Evolutionary conservation across 2,329 filamentous ascomycete genomes (phyloP), one percentile per base, ranked within the genome.

Genomic region (Immersiporthe knoxdaviesiana): DNA sequence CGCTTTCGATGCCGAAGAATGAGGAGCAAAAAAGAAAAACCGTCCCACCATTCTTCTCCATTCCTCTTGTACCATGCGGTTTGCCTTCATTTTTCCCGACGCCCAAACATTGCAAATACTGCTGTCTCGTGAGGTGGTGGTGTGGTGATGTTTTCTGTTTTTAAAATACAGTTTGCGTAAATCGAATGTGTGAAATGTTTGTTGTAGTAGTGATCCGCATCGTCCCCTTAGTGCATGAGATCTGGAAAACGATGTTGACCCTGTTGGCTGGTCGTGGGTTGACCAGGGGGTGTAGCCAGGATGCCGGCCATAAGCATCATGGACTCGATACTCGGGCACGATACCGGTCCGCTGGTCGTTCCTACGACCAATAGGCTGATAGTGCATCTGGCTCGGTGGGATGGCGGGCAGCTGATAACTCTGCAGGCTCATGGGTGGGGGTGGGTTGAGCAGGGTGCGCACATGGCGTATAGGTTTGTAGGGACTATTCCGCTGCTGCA

Each of bases 391-490:
- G 70, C 88, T 85, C 65, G 91, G 89, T 83, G 83, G 81, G 78
- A 87, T 72, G 35, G 75, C 66, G 64, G 76, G 74, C 7, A 92
- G 83, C 73, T 91, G 85, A 76, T 93, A 91, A 74, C 92, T 87
- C 72, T 95, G 91, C 72, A 97, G 86, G 10, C 93, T 93, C 11
- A 89, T 86, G 32, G 92, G 92, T 0, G 94, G 92, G 8, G 94
- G 93, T 41, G 94, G 94, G 69, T 96, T 93, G 39, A 97, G 84
- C n/a, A 98, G 87, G 0, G 93, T 97, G 74, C 96, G 94, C 70
- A 97, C 93, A 71, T 93, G 88, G 66, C 94, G 91, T 52, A 97
- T 91, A 1, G 95, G 95, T 72, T 93, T 92, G 80, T 98, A 98
- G 3, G 96, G 96, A 67, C 95, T 98, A 72, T 92, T 90, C 68